A percentile compares a stretch with the other conserved stretches of the same genome.
Evolutionary conservation across 1,284 basidiomycete species (phyloP).

Genomic region (Xerocomus nothofagi): DNA sequence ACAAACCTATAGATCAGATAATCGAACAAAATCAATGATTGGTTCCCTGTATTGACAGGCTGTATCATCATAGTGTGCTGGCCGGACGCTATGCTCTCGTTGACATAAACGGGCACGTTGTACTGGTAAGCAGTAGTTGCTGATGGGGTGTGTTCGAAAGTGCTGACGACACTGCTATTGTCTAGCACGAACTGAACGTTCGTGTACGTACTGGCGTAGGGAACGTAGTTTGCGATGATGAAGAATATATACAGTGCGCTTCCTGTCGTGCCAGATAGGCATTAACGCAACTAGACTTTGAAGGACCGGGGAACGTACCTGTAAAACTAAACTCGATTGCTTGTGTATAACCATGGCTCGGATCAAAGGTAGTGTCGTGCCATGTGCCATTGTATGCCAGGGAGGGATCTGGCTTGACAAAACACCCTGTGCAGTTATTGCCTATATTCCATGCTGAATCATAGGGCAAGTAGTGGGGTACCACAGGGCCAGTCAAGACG

Average conservation of each 20-base stretch:
- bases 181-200: slow-evolving; percentile 15
- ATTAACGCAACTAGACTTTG: background rate
- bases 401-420: slow-evolving; percentile 3
- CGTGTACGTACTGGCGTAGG: background rate
- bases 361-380: slow-evolving; percentile 16
- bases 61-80: slow-evolving; percentile 13
- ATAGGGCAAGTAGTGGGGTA: slow-evolving; percentile 12
- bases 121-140: slow-evolving; percentile 11
- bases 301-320: too few species aligned
- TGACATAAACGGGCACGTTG: slow-evolving; percentile 19
- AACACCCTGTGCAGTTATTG: background rate
- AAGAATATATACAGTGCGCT: slow-evolving; percentile 25
- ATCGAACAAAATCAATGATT: slow-evolving; percentile 16
- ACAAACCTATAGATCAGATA: slow-evolving; percentile 19
- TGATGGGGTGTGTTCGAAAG: background rate
- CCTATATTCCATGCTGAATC: background rate
- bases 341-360: background rate
- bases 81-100: slow-evolving; percentile 4
- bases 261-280: slow-evolving; percentile 1
- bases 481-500: background rate
- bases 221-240: slow-evolving; percentile 10
- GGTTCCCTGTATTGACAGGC: background rate
- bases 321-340: slow-evolving; percentile 14
- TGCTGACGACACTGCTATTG: background rate
- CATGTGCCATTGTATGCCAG: slow-evolving; percentile 15